Base-by-base conservation (phyloP, 768 basidiomycete species). In the Xerocomus spinulosus region DNA sequence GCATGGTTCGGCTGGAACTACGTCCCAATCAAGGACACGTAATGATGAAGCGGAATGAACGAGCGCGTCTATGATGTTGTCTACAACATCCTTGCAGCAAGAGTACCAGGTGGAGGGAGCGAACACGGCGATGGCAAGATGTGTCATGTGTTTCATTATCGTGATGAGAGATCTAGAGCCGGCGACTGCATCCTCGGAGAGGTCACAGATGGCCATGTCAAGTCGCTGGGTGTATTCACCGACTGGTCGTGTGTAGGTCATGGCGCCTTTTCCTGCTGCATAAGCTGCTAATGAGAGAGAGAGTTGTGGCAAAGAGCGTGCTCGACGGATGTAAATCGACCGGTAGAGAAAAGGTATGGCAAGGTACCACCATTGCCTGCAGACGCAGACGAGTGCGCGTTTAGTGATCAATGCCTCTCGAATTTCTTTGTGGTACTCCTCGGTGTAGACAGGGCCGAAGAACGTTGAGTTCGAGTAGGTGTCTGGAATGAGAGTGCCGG, bases 291-390 rank as follows among this genome's bases (percentile, higher is more conserved):
- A 24, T 0, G 54, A 41, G 36, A 6, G 44, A 7, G 43, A 45
- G 17, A 65, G 58, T 10, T 58, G 59, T 15, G 40, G 18, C 4
- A 65, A 10, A 37, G 32, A 56, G 18, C 51, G 55, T 17, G 29
- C 44, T 24, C 56, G 55, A 1, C 64, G 49, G 3, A 65, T 50
- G 26, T 55, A 58, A 1, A 65, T 47, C 10, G 64, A 57, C 34
- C 34, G 40, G 33, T 66, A 62, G 28, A 65, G 62, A 29, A 43
- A 50, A 2, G 54, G 57, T 9, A 45, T 33, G 20, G 64, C 60
- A 23, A 66, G 41, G 38, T 57, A 48, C 52, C 54, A 61, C 63
- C 63, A 65, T 42, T 48, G 57, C 38, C 38, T 64, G 51, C 60
- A 66, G 26, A 65, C 64, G 12, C 60, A 56, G 2, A 66, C 64